phyloP scores from a whole-genome alignment of 2,329 filamentous ascomycete genomes.

The Ceratocystis alfenasii region DNA sequence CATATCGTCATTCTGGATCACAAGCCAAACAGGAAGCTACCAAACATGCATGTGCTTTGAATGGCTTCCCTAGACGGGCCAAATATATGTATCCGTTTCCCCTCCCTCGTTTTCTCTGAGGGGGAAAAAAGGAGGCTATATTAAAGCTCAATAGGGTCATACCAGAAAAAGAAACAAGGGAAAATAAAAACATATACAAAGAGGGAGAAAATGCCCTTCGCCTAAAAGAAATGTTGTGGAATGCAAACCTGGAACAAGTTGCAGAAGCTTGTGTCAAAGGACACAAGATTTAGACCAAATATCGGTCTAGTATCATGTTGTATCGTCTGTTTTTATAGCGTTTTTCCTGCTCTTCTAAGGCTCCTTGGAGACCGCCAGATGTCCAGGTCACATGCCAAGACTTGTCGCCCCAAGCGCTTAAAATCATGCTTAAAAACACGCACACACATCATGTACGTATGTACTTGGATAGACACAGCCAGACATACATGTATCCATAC shows the following conservation, averaged over 20 bases:
- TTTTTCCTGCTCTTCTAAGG: not conserved
- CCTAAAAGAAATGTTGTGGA: conserved; percentile 6
- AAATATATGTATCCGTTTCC: not conserved
- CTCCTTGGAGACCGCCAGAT: not conserved
- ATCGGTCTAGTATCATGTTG: conserved; percentile 5
- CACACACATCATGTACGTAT: not conserved
- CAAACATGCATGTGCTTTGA: not conserved
- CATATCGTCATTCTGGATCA: not conserved
- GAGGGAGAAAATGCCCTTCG: not conserved
- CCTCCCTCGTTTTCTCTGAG: not conserved
- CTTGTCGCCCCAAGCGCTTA: conserved; percentile 38
- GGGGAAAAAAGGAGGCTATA: not conserved
- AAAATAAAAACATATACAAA: not conserved
- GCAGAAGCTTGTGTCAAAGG: not conserved
- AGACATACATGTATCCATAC: not conserved
- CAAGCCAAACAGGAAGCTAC: not conserved
- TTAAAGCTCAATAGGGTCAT: not conserved
- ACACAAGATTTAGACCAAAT: not conserved
- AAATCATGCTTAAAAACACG: conserved; percentile 38
- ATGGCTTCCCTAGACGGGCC: not conserved
- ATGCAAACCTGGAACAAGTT: conserved; percentile 11
- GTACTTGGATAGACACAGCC: not conserved
- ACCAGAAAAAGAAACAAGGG: not conserved
- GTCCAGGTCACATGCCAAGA: conserved; percentile 30
- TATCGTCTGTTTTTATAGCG: conserved; percentile 8